Evolutionary conservation across 139 green algal genomes (phyloP).

Genomic region (Desmodesmus armatus): DNA sequence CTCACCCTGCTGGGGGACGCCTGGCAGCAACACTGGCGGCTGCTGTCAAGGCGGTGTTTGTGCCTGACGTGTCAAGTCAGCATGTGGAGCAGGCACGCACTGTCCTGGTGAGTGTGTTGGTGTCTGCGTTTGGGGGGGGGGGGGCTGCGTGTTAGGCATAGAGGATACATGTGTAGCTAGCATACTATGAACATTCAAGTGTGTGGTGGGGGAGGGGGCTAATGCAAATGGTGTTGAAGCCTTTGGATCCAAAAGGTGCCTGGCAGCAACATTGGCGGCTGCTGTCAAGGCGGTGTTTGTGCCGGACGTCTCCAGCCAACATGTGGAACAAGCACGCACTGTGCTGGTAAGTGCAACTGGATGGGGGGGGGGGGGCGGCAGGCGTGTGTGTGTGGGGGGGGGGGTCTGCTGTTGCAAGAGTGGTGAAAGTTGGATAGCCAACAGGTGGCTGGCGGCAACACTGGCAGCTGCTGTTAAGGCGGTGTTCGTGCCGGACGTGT

Average conservation of each 20-base stretch:
- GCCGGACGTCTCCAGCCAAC: conserved; percentile 29
- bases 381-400: too few species aligned
- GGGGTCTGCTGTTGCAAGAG: too few species aligned
- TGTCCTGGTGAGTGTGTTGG: conserved; percentile 29
- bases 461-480: not conserved
- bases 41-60: not conserved
- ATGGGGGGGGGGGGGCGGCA: not conserved
- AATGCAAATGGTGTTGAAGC: too few species aligned
- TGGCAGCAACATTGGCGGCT: conserved; percentile 7
- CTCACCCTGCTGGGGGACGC: conserved; percentile 11
- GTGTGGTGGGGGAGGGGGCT: too few species aligned
- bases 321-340: conserved; percentile 41
- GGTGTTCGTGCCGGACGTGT: conserved; percentile 35
- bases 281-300: conserved; percentile 10
- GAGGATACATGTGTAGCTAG: too few species aligned
- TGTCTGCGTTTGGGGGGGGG: not conserved
- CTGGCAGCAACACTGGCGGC: conserved; percentile 16
- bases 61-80: conserved; percentile 28
- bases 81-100: conserved; percentile 44
- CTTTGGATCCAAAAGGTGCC: too few species aligned
- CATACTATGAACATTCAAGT: too few species aligned
- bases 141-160: not conserved
- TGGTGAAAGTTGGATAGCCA: too few species aligned
- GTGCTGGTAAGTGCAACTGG: conserved; percentile 32
- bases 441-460: conserved; percentile 12